These are phyloP conservation scores for Corinectria fuckeliana DNA, from an alignment of 2,329 filamentous ascomycete genomes.

Conservation along the genomic window DNA sequence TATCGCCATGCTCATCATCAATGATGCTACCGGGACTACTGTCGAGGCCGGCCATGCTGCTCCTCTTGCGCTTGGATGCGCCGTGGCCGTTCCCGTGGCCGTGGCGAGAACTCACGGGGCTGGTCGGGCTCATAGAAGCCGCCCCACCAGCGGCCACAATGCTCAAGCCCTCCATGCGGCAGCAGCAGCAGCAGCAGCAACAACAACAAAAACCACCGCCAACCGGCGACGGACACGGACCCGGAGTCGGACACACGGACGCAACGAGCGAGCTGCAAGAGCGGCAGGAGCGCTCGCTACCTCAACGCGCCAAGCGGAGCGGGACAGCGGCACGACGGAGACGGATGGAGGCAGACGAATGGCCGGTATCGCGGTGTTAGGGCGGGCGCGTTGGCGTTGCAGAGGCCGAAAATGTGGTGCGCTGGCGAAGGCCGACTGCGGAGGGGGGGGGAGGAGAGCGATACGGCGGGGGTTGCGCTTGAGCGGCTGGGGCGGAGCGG, in stretches of 20 bases:
- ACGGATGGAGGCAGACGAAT: constrained; percentile 13
- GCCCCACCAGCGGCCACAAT: constrained; percentile 54
- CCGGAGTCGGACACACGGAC: constrained; percentile 3
- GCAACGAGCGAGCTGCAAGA: constrained; percentile 11
- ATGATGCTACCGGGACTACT: constrained; percentile 64
- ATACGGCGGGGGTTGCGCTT: constrained; percentile 16
- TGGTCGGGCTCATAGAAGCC: constrained; percentile 61
- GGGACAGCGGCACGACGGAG: constrained; percentile 24
- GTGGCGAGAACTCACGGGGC: constrained; percentile 60
- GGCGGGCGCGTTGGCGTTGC: constrained; percentile 33
- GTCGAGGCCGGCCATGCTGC: constrained; percentile 59
- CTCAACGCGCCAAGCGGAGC: constrained; percentile 20
- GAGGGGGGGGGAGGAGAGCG: constrained; percentile 42
- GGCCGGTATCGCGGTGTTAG: constrained; percentile 39
- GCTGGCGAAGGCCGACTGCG: constrained; percentile 43
- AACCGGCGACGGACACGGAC: constrained; percentile 23
- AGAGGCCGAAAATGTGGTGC: constrained; percentile 26
- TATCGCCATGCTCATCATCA: constrained; percentile 62
- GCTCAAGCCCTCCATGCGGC: constrained; percentile 57
- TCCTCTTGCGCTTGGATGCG: constrained; percentile 63
- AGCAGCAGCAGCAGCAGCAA: constrained; percentile 38
- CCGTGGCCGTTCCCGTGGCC: constrained; percentile 48
- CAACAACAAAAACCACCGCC: constrained; percentile 23
- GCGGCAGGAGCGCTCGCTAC: constrained; percentile 13
- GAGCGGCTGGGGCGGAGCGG: constrained; percentile 17